A percentile compares a stretch with the other conserved stretches of the same genome.
Conservation (phyloP, 2,329 filamentous ascomycete species). For the Claviceps fusiformis region DNA sequence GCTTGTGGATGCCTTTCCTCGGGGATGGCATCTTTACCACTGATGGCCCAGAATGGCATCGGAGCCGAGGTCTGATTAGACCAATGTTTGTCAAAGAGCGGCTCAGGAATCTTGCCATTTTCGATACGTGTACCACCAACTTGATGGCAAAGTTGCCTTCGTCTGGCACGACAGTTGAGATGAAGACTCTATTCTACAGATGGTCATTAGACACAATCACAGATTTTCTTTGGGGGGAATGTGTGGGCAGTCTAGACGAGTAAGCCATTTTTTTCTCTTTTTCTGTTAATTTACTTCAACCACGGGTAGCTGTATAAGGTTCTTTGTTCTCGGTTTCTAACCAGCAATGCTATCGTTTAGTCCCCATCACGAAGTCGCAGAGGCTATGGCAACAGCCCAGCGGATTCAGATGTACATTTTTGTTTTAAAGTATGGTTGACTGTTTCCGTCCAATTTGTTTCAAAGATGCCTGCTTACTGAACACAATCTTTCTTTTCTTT, state of each 20-base stretch:
- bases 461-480: neutral
- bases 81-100: constrained; percentile 38
- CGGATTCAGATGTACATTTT: constrained; percentile 51
- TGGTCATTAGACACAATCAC: constrained; percentile 55
- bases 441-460: neutral
- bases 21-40: constrained; percentile 43
- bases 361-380: constrained; percentile 46
- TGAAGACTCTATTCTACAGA: constrained; percentile 45
- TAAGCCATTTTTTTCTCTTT: constrained; percentile 23
- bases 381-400: constrained; percentile 59
- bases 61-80: constrained; percentile 37
- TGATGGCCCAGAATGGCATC: constrained; percentile 39
- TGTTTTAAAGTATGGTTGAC: constrained; percentile 23
- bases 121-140: constrained; percentile 38
- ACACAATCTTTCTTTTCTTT: neutral
- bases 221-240: constrained; percentile 53
- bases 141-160: constrained; percentile 34
- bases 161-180: constrained; percentile 32
- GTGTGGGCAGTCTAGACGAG: constrained; percentile 32
- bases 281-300: constrained; percentile 15
- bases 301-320: neutral
- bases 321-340: neutral
- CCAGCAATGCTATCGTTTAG: constrained; percentile 14
- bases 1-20: constrained; percentile 18
- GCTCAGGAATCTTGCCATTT: constrained; percentile 36